A percentile compares a stretch with the other conserved stretches of the same genome.
Evolutionary conservation across 2,329 filamentous ascomycete species (phyloP).

Genomic region (Trichoderma cornu-damae): DNA sequence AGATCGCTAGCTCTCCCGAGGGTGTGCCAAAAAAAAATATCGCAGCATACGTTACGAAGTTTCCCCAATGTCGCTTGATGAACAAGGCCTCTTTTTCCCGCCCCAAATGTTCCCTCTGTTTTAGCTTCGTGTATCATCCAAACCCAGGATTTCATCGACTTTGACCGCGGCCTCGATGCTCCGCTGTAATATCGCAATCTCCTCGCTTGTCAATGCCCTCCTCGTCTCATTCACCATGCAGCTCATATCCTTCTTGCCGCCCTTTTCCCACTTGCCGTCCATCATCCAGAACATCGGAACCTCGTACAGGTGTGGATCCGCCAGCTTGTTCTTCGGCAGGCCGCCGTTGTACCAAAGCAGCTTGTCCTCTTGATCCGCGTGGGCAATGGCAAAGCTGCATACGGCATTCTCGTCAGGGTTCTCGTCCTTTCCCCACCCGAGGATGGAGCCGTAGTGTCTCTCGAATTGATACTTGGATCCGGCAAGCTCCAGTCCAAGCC

Average conservation of each 20-base stretch:
- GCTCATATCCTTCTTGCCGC: conserved; percentile 33
- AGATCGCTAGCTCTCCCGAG: neutral
- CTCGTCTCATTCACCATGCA: conserved; percentile 32
- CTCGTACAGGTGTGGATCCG: conserved; percentile 30
- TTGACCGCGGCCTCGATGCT: conserved; percentile 13
- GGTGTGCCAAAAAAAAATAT: neutral
- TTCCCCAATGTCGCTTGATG: neutral
- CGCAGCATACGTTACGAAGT: neutral
- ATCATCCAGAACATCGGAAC: conserved; percentile 39
- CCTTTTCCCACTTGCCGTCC: conserved; percentile 36
- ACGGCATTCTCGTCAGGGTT: conserved; percentile 23
- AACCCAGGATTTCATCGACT: neutral
- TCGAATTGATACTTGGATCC: conserved; percentile 38
- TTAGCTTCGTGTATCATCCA: neutral
- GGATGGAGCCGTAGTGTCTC: conserved; percentile 38
- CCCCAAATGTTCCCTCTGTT: too few species aligned
- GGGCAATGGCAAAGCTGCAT: conserved; percentile 41
- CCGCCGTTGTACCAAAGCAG: conserved; percentile 43
- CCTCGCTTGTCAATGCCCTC: conserved; percentile 2
- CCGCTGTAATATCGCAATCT: neutral
- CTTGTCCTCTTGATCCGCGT: conserved; percentile 35
- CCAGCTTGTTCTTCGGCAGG: conserved; percentile 37
- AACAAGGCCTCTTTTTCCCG: too few species aligned
- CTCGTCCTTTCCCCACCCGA: conserved; percentile 31
- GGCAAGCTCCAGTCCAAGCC: conserved; percentile 41